phyloP scores from a whole-genome alignment of 2,329 filamentous ascomycete genomes.

The Bipolaris zeicola region DNA sequence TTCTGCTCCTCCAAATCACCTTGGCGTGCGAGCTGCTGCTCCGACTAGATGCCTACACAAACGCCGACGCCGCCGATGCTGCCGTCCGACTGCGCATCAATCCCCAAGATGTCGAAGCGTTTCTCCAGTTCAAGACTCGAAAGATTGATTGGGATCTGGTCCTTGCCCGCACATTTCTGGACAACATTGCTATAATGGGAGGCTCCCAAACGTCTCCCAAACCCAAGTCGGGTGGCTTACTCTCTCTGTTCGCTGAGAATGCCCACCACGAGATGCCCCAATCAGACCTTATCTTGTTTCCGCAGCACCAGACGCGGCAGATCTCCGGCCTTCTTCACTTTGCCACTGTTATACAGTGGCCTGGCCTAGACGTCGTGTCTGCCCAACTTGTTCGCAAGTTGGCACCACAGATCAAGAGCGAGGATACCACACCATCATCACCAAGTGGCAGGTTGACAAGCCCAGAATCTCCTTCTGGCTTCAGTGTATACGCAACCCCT shows the following conservation, averaged over 20 bases:
- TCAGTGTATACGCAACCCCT: slow-evolving; percentile 48
- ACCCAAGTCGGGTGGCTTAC: slow-evolving; percentile 34
- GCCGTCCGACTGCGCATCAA: slow-evolving; percentile 50
- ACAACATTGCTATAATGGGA: slow-evolving; percentile 54
- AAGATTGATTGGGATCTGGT: slow-evolving; percentile 64
- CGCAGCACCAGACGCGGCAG: slow-evolving; percentile 48
- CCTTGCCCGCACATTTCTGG: slow-evolving; percentile 58
- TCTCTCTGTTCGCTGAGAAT: slow-evolving; percentile 35
- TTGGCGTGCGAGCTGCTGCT: slow-evolving; percentile 61
- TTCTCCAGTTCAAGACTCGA: slow-evolving; percentile 54
- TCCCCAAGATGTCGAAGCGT: slow-evolving; percentile 51
- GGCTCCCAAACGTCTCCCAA: slow-evolving; percentile 22
- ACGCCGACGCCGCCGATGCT: slow-evolving; percentile 38
- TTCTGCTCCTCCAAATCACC: slow-evolving; percentile 60
- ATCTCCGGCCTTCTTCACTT: slow-evolving; percentile 59
- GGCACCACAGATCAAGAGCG: slow-evolving; percentile 22
- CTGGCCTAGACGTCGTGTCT: slow-evolving; percentile 49
- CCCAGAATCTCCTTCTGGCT: slow-evolving; percentile 34
- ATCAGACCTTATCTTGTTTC: slow-evolving; percentile 40
- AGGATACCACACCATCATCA: slow-evolving; percentile 22
- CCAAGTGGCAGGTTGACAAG: slow-evolving; percentile 32
- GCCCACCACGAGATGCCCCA: slow-evolving; percentile 26
- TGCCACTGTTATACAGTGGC: slow-evolving; percentile 58
- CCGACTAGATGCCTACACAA: slow-evolving; percentile 57
- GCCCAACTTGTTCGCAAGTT: slow-evolving; percentile 47